Percentiles rank a stretch among this genome's conserved stretches.
phyloP scores from a whole-genome alignment of 345 rosid genomes.

The Eutrema heterophyllum region DNA sequence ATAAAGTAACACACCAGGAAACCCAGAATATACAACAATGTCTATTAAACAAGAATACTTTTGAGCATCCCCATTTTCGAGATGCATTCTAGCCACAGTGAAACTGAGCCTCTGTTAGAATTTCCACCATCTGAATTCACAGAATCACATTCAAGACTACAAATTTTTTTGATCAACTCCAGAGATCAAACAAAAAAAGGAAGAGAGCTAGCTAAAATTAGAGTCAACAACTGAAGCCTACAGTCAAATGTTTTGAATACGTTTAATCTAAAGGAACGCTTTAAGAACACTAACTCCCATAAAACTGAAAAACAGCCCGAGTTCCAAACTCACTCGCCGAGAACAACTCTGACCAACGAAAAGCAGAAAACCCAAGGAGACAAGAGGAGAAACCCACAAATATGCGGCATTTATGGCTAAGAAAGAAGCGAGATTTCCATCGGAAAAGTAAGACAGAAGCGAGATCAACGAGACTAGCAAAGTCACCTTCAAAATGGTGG shows the following conservation, averaged over 20 bases:
- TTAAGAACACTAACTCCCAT: not conserved
- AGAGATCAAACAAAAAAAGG: not conserved
- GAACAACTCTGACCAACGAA: not conserved
- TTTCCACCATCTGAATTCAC: conserved; percentile 1
- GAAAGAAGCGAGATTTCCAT: not conserved
- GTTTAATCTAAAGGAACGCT: not conserved
- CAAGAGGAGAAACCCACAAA: conserved; percentile 2
- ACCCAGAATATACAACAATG: not conserved
- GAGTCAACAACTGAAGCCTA: not conserved
- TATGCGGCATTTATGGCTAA: not conserved
- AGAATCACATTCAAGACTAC: not conserved
- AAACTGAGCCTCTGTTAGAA: conserved; percentile 4
- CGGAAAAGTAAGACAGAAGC: conserved; percentile 16
- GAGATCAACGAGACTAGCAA: conserved; percentile 18
- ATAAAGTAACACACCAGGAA: conserved; percentile 6
- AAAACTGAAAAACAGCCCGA: not conserved
- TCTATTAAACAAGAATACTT: not conserved
- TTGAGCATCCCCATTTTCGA: not conserved
- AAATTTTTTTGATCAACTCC: conserved; percentile 1
- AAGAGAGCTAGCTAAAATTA: not conserved
- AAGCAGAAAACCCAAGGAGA: not conserved
- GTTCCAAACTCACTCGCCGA: not conserved
- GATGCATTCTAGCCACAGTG: not conserved
- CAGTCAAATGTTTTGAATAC: conserved; percentile 1
- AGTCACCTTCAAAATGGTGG: conserved; percentile 30